Percentiles rank a stretch among this genome's conserved stretches.
phyloP scores from a whole-genome alignment of 2,329 filamentous ascomycete species.

The Monilinia polystroma region DNA sequence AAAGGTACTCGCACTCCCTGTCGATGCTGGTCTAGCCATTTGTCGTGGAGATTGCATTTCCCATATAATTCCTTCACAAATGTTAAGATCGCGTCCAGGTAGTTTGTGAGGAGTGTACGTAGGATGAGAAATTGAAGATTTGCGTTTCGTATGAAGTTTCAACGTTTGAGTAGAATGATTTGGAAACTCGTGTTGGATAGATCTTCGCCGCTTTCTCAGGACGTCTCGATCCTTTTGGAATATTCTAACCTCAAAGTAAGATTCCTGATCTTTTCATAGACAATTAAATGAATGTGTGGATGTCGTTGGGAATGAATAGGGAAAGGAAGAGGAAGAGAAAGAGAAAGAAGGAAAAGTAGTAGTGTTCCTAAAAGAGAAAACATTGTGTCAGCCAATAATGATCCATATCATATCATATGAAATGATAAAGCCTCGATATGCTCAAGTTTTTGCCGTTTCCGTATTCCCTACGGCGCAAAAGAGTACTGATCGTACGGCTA shows the following conservation, averaged over 20 bases:
- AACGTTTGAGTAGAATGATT: conserved; percentile 3
- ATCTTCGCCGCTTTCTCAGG: conserved; percentile 10
- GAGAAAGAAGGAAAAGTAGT: background rate
- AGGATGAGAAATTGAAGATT: conserved; percentile 29
- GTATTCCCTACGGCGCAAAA: conserved; percentile 2
- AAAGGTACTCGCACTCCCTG: conserved; percentile 30
- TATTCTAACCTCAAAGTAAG: background rate
- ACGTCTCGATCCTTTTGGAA: conserved; percentile 19
- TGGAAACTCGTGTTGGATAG: conserved; percentile 21
- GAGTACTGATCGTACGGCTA: conserved; percentile 13
- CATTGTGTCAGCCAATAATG: conserved; percentile 12
- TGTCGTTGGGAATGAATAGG: background rate
- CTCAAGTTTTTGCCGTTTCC: conserved; percentile 7
- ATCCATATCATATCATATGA: conserved; percentile 5
- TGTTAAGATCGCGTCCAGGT: conserved; percentile 12
- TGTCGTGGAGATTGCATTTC: conserved; percentile 31
- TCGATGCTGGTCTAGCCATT: conserved; percentile 27
- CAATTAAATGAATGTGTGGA: conserved; percentile 10
- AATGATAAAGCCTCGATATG: background rate
- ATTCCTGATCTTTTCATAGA: conserved; percentile 15
- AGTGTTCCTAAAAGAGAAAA: conserved; percentile 13
- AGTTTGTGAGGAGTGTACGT: conserved; percentile 27
- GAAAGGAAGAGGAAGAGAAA: background rate
- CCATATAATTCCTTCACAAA: conserved; percentile 22
- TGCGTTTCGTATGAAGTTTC: conserved; percentile 25